Base-by-base conservation (phyloP, 202 grass and related monocot genomes). In the Cymbopogon flexuosus region DNA sequence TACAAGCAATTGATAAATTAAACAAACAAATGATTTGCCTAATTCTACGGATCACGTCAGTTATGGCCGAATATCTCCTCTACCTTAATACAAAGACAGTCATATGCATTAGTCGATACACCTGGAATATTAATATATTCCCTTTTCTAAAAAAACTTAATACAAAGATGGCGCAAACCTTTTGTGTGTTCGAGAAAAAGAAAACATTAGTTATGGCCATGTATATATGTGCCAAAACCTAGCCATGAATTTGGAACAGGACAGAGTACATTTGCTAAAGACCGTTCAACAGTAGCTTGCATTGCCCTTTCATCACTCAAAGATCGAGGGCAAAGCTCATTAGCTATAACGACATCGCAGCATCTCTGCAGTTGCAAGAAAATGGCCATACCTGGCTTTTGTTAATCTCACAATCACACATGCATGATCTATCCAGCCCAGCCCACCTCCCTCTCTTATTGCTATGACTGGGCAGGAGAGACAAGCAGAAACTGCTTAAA, bases 401-500 rank as follows among this genome's bases (percentile, higher is more conserved):
- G 14, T 36, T 56, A 77, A n/a, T 63, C 79, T 68, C 65, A 70
- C 41, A 47, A 71, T 71, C 71, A 70, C 70, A 81, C 54, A 76
- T 64, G 59, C 8, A 42, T 47, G 45, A 79, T 60, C 69, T 14
- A 57, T 57, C 45, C 16, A 19, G 1, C 51, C 3, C 15, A 54
- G 49, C 46, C 46, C n/a, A 42, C 23, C 40, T 70, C 40, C 45
- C 72, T 78, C 62, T 61, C 47, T 81, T 64, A 67, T 72, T 65
- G 65, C 42, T 29, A 63, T 62, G 76, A 81, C 51, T 18, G 18
- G 23, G 72, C 52, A 74, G 49, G 49, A 58, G 49, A 58, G 47
- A 80, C 41, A 67, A 76, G 63, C 40, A 86, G 71, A 76, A 81
- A 42, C 62, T 81, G 79, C 59, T 82, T 80, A 87, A 87, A 73